Conservation (phyloP, 805 yeast genomes). For the Metschnikowia santaceciliae region DNA sequence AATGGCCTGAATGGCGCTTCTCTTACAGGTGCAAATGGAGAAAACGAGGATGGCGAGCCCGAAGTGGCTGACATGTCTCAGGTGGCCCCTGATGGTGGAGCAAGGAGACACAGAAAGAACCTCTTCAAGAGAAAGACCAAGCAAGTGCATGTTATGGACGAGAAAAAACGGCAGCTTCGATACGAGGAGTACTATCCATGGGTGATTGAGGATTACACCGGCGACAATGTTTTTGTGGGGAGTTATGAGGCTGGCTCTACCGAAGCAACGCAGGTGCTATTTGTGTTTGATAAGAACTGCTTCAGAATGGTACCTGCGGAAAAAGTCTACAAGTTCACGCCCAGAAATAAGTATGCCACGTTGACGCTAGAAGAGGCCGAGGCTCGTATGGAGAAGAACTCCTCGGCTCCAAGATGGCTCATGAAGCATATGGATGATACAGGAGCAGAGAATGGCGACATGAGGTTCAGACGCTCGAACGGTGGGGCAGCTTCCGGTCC, state of each 20-base stretch:
- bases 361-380: constrained; percentile 95
- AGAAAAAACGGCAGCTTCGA: constrained; percentile 74
- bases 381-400: constrained; percentile 80
- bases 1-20: constrained; percentile 17
- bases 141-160: constrained; percentile 78
- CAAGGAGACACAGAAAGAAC: constrained; percentile 55
- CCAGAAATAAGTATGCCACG: constrained; percentile 89
- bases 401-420: constrained; percentile 85
- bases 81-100: constrained; percentile 92
- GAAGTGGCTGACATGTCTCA: constrained; percentile 50
- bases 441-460: constrained; percentile 43
- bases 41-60: constrained; percentile 12
- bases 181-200: constrained; percentile 97
- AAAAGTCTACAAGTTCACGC: constrained; percentile 89
- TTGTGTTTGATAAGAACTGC: constrained; percentile 81
- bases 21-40: constrained; percentile 7
- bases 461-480: constrained; percentile 38
- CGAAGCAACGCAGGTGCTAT: constrained; percentile 73
- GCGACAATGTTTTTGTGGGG: constrained; percentile 91
- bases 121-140: constrained; percentile 74
- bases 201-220: constrained; percentile 97
- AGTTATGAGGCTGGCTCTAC: constrained; percentile 87
- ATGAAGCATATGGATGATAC: constrained; percentile 81
- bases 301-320: constrained; percentile 95
- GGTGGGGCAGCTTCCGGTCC: constrained; percentile 6